These are phyloP conservation scores for Podospora fimiseda DNA, from an alignment of 495 filamentous ascomycete species.

Conservation along the genomic window DNA sequence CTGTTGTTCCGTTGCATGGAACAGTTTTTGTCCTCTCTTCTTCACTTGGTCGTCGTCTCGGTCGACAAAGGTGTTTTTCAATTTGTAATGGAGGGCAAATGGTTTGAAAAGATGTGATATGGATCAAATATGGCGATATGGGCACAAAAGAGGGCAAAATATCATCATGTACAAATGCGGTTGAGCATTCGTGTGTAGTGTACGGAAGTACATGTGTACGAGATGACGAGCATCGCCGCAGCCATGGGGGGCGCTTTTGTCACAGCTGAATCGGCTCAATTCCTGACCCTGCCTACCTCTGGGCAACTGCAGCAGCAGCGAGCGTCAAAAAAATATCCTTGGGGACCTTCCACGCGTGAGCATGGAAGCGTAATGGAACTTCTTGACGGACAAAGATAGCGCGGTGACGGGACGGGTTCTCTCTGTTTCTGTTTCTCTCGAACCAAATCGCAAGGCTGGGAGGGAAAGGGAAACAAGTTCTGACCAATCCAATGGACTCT, in stretches of 20 bases:
- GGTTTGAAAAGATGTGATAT: constrained; percentile 26
- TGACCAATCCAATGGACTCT: background rate
- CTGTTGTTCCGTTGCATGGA: background rate
- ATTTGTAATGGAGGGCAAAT: constrained; percentile 33
- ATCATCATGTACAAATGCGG: background rate
- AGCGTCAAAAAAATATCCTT: constrained; percentile 18
- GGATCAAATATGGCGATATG: constrained; percentile 28
- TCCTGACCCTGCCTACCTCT: constrained; percentile 14
- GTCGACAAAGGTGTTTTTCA: constrained; percentile 15
- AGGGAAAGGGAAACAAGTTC: too few relatives aligned
- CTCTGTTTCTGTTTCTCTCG: constrained; percentile 1
- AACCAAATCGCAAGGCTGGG: constrained; percentile 1
- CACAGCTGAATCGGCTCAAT: constrained; percentile 25
- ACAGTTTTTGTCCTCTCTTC: too few relatives aligned
- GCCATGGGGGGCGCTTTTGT: background rate
- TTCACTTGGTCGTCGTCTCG: constrained; percentile 3
- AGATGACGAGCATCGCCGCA: background rate
- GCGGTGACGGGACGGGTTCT: constrained; percentile 4
- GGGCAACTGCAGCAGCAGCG: constrained; percentile 16
- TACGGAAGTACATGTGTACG: background rate
- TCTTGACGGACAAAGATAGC: constrained; percentile 4
- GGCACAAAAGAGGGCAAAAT: background rate
- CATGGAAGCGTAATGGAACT: constrained; percentile 21
- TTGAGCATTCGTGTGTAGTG: background rate
- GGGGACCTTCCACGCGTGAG: constrained; percentile 11